phyloP scores from a whole-genome alignment of 306 rosid species.

The Cucurbita argyrosperma region DNA sequence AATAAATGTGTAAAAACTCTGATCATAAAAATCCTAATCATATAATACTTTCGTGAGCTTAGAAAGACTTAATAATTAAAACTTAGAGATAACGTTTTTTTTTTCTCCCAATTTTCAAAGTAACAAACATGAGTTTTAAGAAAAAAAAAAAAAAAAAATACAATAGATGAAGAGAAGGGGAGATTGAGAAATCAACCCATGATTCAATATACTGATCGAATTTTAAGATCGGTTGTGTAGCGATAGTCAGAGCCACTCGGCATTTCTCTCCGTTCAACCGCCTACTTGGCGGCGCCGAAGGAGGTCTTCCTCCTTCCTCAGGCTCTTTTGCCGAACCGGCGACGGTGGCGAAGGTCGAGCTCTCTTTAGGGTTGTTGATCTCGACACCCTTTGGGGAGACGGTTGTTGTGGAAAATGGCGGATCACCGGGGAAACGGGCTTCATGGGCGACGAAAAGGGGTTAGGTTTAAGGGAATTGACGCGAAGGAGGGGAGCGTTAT shows the following conservation, averaged over 20 bases:
- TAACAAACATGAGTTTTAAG: too few relatives aligned
- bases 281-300: constrained; percentile 61
- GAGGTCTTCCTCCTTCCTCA: constrained; percentile 28
- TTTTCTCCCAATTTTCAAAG: too few relatives aligned
- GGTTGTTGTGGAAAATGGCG: constrained; percentile 1
- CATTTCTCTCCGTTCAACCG: constrained; percentile 21
- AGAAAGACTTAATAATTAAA: too few relatives aligned
- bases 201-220: neutral
- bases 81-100: too few relatives aligned
- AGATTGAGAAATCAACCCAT: too few relatives aligned
- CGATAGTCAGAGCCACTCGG: neutral
- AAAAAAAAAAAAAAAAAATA: too few relatives aligned
- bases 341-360: constrained; percentile 19
- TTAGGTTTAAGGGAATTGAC: constrained; percentile 42
- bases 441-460: neutral
- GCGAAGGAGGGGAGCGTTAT: constrained; percentile 52
- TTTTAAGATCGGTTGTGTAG: neutral
- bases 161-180: too few relatives aligned
- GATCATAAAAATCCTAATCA: too few relatives aligned
- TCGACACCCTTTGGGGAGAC: neutral
- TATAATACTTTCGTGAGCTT: too few relatives aligned
- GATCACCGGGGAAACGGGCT: neutral
- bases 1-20: too few relatives aligned
- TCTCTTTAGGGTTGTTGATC: constrained; percentile 37
- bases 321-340: constrained; percentile 56